These are phyloP conservation scores for Euphorbia pulcherrima DNA, from an alignment of 345 rosid species.

Conservation along the genomic window DNA sequence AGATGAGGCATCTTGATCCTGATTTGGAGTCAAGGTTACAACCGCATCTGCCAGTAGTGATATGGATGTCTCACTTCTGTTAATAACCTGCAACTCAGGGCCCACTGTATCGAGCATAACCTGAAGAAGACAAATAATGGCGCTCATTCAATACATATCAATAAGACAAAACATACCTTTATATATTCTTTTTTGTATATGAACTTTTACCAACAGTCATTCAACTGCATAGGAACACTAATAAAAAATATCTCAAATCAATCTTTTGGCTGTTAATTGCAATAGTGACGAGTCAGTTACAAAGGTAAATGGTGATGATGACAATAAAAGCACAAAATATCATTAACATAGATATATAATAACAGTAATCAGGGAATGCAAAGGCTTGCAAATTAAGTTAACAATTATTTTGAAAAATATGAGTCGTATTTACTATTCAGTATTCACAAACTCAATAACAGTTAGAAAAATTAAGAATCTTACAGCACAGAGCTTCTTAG, in stretches of 20 bases:
- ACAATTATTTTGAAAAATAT: not conserved
- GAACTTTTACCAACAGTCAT: no score
- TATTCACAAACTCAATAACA: not conserved
- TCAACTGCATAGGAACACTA: not conserved
- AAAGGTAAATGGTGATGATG: no score
- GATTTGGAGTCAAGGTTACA: constrained; percentile 75
- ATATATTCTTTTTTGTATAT: no score
- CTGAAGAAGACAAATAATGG: constrained; percentile 26
- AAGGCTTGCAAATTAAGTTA: not conserved
- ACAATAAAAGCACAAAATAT: not conserved
- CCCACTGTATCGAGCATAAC: constrained; percentile 98
- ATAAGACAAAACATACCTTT: not conserved
- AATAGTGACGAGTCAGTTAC: not conserved
- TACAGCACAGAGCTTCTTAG: constrained; percentile 35
- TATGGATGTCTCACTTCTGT: constrained; percentile 66
- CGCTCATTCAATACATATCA: not conserved
- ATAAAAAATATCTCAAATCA: not conserved
- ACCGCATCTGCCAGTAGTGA: constrained; percentile 65
- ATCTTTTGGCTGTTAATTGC: not conserved
- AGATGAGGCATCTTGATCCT: constrained; percentile 74
- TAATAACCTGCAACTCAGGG: constrained; percentile 85
- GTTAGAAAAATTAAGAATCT: not conserved
- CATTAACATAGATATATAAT: not conserved
- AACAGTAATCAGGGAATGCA: not conserved
- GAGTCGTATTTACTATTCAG: not conserved